phyloP scores from a whole-genome alignment of 108 stramenopile species.

The Pseudonitzschia multistriata region DNA sequence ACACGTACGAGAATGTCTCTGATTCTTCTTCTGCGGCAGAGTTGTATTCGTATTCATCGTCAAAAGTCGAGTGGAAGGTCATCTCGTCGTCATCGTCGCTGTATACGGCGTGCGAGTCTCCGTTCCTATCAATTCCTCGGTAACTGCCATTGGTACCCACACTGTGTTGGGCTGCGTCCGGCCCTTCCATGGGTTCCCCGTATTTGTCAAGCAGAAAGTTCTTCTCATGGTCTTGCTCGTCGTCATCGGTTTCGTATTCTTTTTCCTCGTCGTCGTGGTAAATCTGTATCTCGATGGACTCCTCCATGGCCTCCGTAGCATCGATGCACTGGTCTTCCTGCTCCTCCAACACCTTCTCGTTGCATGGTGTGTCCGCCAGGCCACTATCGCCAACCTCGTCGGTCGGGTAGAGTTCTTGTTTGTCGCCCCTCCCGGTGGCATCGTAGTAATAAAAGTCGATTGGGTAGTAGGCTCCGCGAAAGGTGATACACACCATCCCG shows the following conservation, averaged over 20 bases:
- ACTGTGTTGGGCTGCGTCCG: too few species aligned
- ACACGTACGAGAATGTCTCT: too few species aligned
- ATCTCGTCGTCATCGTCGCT: too few species aligned
- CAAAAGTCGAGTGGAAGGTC: too few species aligned
- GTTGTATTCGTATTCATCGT: too few species aligned
- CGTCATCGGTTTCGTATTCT: neutral
- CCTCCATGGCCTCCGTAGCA: neutral
- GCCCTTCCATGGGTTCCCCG: too few species aligned
- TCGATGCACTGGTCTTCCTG: neutral
- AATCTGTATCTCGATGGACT: neutral
- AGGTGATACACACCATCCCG: slow-evolving; percentile 37
- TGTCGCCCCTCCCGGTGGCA: neutral
- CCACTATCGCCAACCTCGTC: neutral
- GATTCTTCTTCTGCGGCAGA: too few species aligned
- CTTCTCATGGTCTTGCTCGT: neutral
- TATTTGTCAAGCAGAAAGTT: too few species aligned
- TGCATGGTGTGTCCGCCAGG: neutral
- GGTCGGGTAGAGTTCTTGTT: neutral
- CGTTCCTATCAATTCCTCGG: too few species aligned
- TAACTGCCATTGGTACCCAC: too few species aligned
- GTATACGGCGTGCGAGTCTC: too few species aligned
- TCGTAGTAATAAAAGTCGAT: slow-evolving; percentile 14
- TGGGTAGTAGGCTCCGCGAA: slow-evolving; percentile 35
- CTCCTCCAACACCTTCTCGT: neutral
- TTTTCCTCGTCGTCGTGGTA: neutral